These are phyloP conservation scores for Blumeriella jaapii DNA, from an alignment of 2,329 filamentous ascomycete genomes.

Conservation along the genomic window DNA sequence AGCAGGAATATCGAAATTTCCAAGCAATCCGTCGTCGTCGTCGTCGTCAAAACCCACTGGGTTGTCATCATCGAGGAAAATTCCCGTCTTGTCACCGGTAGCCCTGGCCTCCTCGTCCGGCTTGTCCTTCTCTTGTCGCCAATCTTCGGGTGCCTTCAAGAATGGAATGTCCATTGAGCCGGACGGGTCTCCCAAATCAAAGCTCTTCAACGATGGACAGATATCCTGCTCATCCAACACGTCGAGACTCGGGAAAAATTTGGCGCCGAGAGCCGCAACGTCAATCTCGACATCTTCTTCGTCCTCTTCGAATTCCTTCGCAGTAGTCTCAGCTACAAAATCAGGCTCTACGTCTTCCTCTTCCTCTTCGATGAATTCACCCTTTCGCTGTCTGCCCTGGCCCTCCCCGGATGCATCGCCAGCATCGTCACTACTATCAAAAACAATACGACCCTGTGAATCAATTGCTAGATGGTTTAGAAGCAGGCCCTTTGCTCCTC, in stretches of 20 bases:
- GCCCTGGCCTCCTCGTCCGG: conserved; percentile 37
- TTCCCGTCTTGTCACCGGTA: conserved; percentile 59
- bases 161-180: conserved; percentile 85
- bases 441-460: conserved; percentile 82
- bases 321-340: conserved; percentile 26
- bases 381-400: conserved; percentile 29
- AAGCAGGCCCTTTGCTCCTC: conserved; percentile 86
- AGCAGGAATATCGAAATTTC: conserved; percentile 52
- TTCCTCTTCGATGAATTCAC: conserved; percentile 51
- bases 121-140: conserved; percentile 59
- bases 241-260: conserved; percentile 76
- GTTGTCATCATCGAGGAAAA: conserved; percentile 80
- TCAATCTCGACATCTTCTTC: conserved; percentile 65
- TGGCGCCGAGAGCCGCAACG: conserved; percentile 57
- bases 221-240: conserved; percentile 77
- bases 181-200: conserved; percentile 79
- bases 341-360: conserved; percentile 32
- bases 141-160: conserved; percentile 78
- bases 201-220: conserved; percentile 87
- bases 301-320: conserved; percentile 34
- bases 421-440: conserved; percentile 90
- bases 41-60: conserved; percentile 73
- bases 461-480: conserved; percentile 97
- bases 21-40: conserved; percentile 59
- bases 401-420: conserved; percentile 37